phyloP scores from a whole-genome alignment of 129 eudicot genomes.

The Cynara cardunculus region DNA sequence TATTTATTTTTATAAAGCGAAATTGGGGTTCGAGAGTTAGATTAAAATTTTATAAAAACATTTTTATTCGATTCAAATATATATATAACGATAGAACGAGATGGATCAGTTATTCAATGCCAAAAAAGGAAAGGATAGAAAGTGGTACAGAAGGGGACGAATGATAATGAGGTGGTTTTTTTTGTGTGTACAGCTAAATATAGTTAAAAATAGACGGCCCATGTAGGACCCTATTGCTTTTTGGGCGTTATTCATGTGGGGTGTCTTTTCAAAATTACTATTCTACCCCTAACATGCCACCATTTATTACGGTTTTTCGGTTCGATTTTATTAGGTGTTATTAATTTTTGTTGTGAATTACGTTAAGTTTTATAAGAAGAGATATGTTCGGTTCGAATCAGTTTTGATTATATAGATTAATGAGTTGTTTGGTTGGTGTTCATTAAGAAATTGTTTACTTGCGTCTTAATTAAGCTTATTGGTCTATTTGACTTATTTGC shows the following conservation, averaged over 20 bases:
- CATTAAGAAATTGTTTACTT: no score
- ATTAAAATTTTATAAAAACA: no score
- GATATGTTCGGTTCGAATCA: neutral
- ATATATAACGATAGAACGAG: neutral
- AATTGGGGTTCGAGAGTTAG: neutral
- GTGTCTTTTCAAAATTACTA: neutral
- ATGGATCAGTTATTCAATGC: neutral
- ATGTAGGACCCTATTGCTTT: constrained; percentile 40
- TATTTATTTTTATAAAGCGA: neutral
- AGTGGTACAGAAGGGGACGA: constrained; percentile 47
- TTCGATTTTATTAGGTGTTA: neutral
- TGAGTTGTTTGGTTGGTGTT: no score
- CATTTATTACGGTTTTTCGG: neutral
- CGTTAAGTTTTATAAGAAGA: neutral
- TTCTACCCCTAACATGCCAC: constrained; percentile 8
- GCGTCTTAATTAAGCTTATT: no score
- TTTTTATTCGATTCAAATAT: no score
- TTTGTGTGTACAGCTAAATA: constrained; percentile 72
- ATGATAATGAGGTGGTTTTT: constrained; percentile 66
- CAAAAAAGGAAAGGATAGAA: neutral
- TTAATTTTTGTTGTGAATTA: no score
- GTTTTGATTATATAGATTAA: no score
- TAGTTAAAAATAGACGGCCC: constrained; percentile 75
- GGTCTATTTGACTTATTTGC: no score
- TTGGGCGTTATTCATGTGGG: constrained; percentile 10